Evolutionary conservation across 768 basidiomycete genomes (phyloP).

Genomic region (Favolaschia claudopus): DNA sequence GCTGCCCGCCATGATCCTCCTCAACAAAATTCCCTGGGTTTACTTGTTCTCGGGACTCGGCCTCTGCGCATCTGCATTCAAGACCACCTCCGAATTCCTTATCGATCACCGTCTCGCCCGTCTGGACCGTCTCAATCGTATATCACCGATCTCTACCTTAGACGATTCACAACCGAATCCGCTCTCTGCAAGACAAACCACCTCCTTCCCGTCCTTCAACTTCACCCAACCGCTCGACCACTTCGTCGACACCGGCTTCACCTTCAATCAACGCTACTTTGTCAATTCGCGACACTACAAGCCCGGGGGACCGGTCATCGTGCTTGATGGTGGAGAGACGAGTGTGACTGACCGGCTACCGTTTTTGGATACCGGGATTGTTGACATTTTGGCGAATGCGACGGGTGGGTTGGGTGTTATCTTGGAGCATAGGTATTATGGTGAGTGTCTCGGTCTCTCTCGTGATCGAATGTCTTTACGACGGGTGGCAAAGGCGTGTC

Average conservation of each 20-base stretch:
- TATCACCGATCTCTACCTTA: constrained; percentile 2
- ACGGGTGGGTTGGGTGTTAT: constrained; percentile 88
- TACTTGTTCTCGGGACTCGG: constrained; percentile 11
- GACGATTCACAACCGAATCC: too few species aligned
- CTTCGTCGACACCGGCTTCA: constrained; percentile 62
- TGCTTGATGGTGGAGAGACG: constrained; percentile 94
- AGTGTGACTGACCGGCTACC: constrained; percentile 70
- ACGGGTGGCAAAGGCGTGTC: too few species aligned
- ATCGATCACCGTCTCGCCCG: constrained; percentile 18
- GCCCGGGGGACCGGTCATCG: constrained; percentile 82
- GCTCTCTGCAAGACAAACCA: constrained; percentile 16
- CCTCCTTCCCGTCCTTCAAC: constrained; percentile 16
- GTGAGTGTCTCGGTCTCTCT: constrained; percentile 39
- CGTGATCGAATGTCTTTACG: constrained; percentile 24
- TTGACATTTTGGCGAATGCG: constrained; percentile 84
- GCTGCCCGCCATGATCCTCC: too few species aligned
- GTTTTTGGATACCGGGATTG: constrained; percentile 82
- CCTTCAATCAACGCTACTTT: constrained; percentile 93
- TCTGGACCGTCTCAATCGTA: constrained; percentile 13
- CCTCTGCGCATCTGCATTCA: constrained; percentile 16
- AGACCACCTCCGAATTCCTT: constrained; percentile 13
- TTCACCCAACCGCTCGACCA: constrained; percentile 91
- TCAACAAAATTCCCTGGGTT: too few species aligned
- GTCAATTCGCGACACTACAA: constrained; percentile 83
- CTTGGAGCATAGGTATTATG: constrained; percentile 92